Base-by-base conservation (phyloP, 2,329 filamentous ascomycete species). In the Dactylellina cionopaga region DNA sequence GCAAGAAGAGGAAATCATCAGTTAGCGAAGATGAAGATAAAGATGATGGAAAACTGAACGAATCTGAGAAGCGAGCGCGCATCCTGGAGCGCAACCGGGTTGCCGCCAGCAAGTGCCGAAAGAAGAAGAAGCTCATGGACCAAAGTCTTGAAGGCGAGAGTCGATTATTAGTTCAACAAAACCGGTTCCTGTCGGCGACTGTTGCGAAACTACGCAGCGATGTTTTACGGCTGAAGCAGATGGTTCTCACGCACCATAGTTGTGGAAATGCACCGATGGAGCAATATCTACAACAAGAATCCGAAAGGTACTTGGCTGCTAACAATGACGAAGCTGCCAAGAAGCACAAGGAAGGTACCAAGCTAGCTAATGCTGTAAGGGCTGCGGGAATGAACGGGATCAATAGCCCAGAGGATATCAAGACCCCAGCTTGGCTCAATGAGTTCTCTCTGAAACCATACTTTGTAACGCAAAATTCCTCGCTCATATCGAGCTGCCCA, bases 51-150 rank as follows among this genome's bases (percentile, higher is more conserved):
- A 75, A 76, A 15, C 62, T 68, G 17, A 81, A 83, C 7, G 79
- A 80, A 0, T 78, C 78, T 5, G 41, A 72, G 3, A 87, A 85
- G 76, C 83, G 86, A 25, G 83, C 82, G 72, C 84, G 84, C 73
- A 88, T 88, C 75, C 83, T 91, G 0, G 88, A 90, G 79, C 86
- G 89, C 71, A 92, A 92, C 78, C 84, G 90, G 7, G 81, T 90
- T 1, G 90, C 90, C 0, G 90, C 90, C 1, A 89, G 87, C 78
- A 92, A 91, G 78, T 92, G 89, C 77, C 86, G 90, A 2, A 85
- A 89, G 77, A 91, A 90, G 80, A 85, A 85, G 79, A 86, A 85
- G 80, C 81, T 83, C 60, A 84, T 83, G 76, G 83, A 82, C 56
- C 81, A 83, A 31, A 77, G 80, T 35, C 81, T 86, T 33, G 84